Evolutionary conservation across 2,329 filamentous ascomycete species (phyloP).

Genomic region (Nothopassalora personata): DNA sequence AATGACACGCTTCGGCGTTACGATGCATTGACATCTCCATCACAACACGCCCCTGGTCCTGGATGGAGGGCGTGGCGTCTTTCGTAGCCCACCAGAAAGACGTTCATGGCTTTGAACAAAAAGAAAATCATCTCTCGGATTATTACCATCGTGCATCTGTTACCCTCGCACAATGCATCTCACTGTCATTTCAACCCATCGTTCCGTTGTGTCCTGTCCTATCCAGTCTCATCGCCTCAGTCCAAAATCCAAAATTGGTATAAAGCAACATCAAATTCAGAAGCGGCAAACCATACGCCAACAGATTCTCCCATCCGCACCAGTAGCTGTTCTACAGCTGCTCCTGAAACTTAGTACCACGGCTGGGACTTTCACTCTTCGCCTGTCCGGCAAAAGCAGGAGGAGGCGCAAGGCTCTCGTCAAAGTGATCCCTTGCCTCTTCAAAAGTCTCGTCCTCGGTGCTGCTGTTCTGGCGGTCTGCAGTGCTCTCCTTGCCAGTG

Average conservation of each 20-base stretch:
- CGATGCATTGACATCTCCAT: too few relatives aligned
- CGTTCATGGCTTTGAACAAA: too few relatives aligned
- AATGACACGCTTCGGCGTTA: too few relatives aligned
- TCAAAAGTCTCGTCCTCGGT: conserved; percentile 46
- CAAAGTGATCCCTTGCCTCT: conserved; percentile 48
- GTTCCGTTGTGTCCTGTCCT: neutral
- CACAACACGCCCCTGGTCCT: too few relatives aligned
- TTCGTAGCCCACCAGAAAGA: too few relatives aligned
- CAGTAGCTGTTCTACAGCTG: conserved; percentile 39
- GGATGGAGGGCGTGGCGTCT: too few relatives aligned
- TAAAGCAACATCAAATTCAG: neutral
- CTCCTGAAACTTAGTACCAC: conserved; percentile 53
- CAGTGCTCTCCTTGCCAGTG: conserved; percentile 1
- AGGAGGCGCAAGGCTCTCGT: conserved; percentile 42
- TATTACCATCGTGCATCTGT: too few relatives aligned
- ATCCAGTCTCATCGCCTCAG: neutral
- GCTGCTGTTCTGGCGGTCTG: conserved; percentile 16
- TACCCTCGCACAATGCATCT: too few relatives aligned
- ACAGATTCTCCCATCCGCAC: conserved; percentile 4
- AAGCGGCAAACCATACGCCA: neutral
- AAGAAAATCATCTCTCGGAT: too few relatives aligned
- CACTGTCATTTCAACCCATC: too few relatives aligned
- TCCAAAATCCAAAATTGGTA: neutral
- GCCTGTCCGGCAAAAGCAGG: conserved; percentile 35
- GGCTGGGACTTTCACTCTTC: conserved; percentile 46